Evolutionary conservation across 257 asterid species (phyloP).

Genomic region (Nicotiana benthamiana): DNA sequence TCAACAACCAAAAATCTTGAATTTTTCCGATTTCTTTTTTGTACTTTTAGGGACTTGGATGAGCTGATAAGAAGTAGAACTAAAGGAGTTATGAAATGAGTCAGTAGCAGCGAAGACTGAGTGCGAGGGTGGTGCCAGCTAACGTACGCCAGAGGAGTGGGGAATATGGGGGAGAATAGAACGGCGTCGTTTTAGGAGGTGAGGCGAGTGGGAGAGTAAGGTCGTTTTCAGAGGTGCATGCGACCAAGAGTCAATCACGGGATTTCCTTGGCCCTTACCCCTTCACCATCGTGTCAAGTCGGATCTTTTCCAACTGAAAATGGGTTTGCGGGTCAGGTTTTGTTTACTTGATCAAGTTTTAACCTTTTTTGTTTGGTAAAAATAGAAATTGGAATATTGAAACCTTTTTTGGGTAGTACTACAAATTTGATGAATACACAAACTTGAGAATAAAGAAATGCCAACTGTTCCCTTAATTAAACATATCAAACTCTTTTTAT

Average conservation of each 20-base stretch:
- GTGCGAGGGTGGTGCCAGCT: background rate
- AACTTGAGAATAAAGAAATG: no score
- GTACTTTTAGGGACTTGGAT: background rate
- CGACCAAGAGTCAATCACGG: conserved; percentile 18
- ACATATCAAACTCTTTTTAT: no score
- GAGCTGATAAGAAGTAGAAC: background rate
- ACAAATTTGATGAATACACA: no score
- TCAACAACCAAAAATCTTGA: background rate
- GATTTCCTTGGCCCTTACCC: conserved; percentile 5
- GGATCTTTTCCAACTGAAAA: background rate
- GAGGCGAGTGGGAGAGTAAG: background rate
- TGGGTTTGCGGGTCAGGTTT: background rate
- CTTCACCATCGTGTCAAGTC: background rate
- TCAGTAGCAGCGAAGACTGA: background rate
- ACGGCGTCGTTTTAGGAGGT: conserved; percentile 4
- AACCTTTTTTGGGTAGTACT: no score
- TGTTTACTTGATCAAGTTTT: no score
- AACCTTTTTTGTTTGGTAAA: no score
- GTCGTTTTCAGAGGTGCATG: conserved; percentile 5
- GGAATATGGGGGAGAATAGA: background rate
- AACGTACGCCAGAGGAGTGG: background rate
- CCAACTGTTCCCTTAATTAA: no score
- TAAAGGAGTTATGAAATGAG: background rate
- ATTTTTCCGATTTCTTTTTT: no score
- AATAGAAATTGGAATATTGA: no score